Conservation (phyloP, 2,329 filamentous ascomycete genomes). For the Dichotomopilus funicola region DNA sequence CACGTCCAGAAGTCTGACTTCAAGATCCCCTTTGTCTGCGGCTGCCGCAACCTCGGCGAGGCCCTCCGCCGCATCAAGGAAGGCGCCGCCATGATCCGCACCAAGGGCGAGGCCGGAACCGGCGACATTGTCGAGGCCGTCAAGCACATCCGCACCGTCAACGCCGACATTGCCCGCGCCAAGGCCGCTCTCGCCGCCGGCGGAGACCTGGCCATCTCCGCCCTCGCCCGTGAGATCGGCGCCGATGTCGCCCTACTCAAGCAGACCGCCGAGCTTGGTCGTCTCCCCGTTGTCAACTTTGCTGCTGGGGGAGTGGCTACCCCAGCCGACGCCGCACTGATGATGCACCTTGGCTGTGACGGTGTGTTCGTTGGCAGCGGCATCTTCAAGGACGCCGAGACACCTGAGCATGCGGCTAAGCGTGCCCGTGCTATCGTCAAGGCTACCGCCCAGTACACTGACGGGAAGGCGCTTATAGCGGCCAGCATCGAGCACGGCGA, state of each 20-base stretch:
- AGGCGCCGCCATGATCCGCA: slow-evolving; percentile 97
- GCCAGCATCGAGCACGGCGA: slow-evolving; percentile 87
- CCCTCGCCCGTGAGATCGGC: slow-evolving; percentile 74
- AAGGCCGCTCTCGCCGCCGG: slow-evolving; percentile 61
- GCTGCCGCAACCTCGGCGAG: slow-evolving; percentile 90
- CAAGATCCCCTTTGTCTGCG: slow-evolving; percentile 88
- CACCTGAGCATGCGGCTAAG: slow-evolving; percentile 76
- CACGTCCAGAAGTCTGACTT: slow-evolving; percentile 87
- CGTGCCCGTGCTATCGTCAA: slow-evolving; percentile 91
- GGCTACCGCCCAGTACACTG: slow-evolving; percentile 84
- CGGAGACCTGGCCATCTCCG: slow-evolving; percentile 51
- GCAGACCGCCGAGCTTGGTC: slow-evolving; percentile 78
- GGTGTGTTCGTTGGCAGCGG: slow-evolving; percentile 95
- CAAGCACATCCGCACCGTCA: slow-evolving; percentile 89
- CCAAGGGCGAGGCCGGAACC: slow-evolving; percentile 95
- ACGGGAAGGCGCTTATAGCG: slow-evolving; percentile 78
- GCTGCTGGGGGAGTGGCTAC: slow-evolving; percentile 99
- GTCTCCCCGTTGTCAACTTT: slow-evolving; percentile 94
- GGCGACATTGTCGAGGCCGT: slow-evolving; percentile 97
- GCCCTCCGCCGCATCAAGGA: slow-evolving; percentile 85
- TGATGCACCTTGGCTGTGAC: slow-evolving; percentile 99
- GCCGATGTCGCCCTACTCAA: slow-evolving; percentile 72
- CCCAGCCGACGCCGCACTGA: slow-evolving; percentile 85
- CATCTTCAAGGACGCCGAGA: slow-evolving; percentile 69
- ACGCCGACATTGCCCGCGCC: slow-evolving; percentile 71